These are phyloP conservation scores for Ophiostoma novo-ulmi DNA, from an alignment of 2,329 filamentous ascomycete species.

Conservation along the genomic window DNA sequence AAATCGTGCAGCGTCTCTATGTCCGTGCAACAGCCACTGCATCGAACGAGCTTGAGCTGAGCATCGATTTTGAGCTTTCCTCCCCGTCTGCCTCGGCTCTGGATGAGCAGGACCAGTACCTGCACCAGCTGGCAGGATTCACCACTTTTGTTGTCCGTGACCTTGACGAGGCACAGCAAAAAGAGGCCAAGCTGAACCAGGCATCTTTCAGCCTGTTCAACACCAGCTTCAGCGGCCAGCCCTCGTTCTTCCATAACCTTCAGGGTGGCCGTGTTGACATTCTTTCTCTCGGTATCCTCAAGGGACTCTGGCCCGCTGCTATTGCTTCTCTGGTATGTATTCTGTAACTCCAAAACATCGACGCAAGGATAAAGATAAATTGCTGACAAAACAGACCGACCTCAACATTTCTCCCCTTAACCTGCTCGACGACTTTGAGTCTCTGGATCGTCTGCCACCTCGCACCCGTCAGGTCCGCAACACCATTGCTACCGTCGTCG, in stretches of 20 bases:
- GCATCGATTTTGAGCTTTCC: slow-evolving; percentile 26
- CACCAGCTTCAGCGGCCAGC: neutral
- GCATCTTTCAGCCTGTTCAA: slow-evolving; percentile 32
- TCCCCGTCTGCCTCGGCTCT: neutral
- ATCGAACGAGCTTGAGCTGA: slow-evolving; percentile 17
- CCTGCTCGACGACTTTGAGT: slow-evolving; percentile 26
- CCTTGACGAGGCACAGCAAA: slow-evolving; percentile 31
- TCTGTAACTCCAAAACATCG: neutral
- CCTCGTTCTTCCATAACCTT: slow-evolving; percentile 26
- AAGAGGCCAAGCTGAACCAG: slow-evolving; percentile 28
- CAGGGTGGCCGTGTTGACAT: slow-evolving; percentile 27
- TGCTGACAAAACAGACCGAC: slow-evolving; percentile 28
- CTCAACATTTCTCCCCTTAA: slow-evolving; percentile 17
- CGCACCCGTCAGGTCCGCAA: slow-evolving; percentile 27
- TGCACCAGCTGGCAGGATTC: slow-evolving; percentile 32
- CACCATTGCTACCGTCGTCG: slow-evolving; percentile 26
- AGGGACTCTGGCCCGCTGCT: slow-evolving; percentile 32
- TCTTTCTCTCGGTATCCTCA: slow-evolving; percentile 32
- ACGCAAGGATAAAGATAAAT: neutral
- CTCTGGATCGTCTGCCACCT: slow-evolving; percentile 23
- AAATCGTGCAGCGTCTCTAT: slow-evolving; percentile 40
- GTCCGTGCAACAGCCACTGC: slow-evolving; percentile 34
- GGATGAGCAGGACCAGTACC: slow-evolving; percentile 26
- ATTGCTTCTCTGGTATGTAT: slow-evolving; percentile 30
- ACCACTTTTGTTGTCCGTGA: slow-evolving; percentile 32